Base-by-base conservation (phyloP, 2,329 filamentous ascomycete genomes). In the Fusarium chaquense region DNA sequence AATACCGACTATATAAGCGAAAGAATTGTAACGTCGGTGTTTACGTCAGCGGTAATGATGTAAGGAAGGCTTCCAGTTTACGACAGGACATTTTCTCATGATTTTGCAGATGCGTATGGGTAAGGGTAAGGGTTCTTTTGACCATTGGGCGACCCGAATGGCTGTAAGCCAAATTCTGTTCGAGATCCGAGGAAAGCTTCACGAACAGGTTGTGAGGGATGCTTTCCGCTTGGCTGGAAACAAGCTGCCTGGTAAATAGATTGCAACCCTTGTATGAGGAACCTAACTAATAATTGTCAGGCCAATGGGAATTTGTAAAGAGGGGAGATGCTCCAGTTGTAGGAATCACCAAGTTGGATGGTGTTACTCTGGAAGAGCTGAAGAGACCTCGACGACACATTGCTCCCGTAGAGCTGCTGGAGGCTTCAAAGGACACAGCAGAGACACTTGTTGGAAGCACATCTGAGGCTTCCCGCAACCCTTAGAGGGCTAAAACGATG, bases 51-150 rank as follows among this genome's bases (percentile, higher is more conserved):
- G 96, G 96, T 61, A 99, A 98, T 77, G 96, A 99, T 83, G 90
- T 91, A 76, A 73, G 86, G 60, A 76, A 57, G 28, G 51, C 45
- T 43, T 44, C 38, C 20, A 11, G 44, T 58, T 20, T 30, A n/a
- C 12, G 26, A 32, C 11, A 51, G 54, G 65, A 65, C 51, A 43
- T 36, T 40, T 44, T 58, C 72, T 75, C 53, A 75, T 70, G 38
- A 49, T 32, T 57, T 55, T 47, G 9, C 70, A 91, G 89, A 91
- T 93, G 80, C 91, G 96, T 87, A 99, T 99, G 97, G 96, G 96
- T 80, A 99, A 98, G 83, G 96, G 96, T 82, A 99, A 99, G 80
- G 96, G 96, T 74, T 92, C 91, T 67, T 98, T 99, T 78, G 96
- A 99, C 79, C 93, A 97, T 78, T 99, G 96, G 96, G 94, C 95